A percentile compares a stretch with the other conserved stretches of the same genome.
Conservation (phyloP, 2,329 filamentous ascomycete species). For the Monosporascus sp. region DNA sequence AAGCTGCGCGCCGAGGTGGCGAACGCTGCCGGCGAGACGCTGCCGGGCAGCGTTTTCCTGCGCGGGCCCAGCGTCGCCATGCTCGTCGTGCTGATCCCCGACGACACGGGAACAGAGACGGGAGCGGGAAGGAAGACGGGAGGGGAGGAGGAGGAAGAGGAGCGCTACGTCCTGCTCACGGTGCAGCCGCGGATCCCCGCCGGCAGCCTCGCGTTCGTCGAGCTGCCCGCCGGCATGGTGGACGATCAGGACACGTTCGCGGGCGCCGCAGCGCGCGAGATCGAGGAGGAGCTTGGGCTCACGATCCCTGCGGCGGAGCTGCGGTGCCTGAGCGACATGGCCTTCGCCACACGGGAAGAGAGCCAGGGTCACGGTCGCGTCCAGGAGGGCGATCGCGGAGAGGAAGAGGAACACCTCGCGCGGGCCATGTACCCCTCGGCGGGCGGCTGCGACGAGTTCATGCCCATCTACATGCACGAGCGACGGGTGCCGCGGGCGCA, state of each 20-base stretch:
- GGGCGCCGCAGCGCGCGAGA: slow-evolving; percentile 54
- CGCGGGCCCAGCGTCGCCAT: slow-evolving; percentile 57
- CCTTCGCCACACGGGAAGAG: slow-evolving; percentile 14
- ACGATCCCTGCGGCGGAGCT: slow-evolving; percentile 44
- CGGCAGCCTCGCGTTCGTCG: slow-evolving; percentile 48
- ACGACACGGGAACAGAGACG: slow-evolving; percentile 34
- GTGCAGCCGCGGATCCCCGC: slow-evolving; percentile 54
- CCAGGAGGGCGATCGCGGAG: slow-evolving; percentile 1
- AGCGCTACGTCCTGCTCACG: slow-evolving; percentile 54
- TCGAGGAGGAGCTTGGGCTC: slow-evolving; percentile 55
- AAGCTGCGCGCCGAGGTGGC: slow-evolving; percentile 46
- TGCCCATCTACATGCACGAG: slow-evolving; percentile 55
- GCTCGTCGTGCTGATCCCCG: slow-evolving; percentile 51
- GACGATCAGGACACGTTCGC: slow-evolving; percentile 49
- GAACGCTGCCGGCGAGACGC: slow-evolving; percentile 41
- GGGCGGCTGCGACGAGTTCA: slow-evolving; percentile 56
- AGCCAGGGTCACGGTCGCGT: too few species aligned
- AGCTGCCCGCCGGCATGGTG: slow-evolving; percentile 56
- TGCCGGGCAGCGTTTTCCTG: slow-evolving; percentile 52
- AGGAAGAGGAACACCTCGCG: slow-evolving; percentile 29
- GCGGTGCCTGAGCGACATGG: slow-evolving; percentile 47
- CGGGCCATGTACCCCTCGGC: slow-evolving; percentile 52
- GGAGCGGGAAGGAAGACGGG: slow-evolving; percentile 11
- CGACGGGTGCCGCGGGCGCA: slow-evolving; percentile 42
- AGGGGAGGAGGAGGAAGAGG: slow-evolving; percentile 18